Evolutionary conservation across 2,329 filamentous ascomycete species (phyloP).

Genomic region (Mycosphaerella sp.): DNA sequence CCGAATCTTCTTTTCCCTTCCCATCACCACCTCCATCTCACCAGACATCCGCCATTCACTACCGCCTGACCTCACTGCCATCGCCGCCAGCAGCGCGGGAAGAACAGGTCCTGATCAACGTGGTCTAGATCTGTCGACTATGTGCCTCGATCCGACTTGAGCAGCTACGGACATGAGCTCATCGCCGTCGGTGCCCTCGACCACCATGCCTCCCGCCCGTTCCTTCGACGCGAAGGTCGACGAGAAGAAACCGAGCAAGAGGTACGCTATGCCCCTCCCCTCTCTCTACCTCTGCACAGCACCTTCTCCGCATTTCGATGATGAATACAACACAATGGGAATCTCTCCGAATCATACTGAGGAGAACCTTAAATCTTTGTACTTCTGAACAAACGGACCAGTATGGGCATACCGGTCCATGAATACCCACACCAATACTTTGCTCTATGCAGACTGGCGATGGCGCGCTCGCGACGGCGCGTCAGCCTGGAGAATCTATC

Average conservation of each 20-base stretch:
- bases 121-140: not conserved
- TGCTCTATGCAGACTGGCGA: conserved; percentile 1
- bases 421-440: not conserved
- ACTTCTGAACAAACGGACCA: conserved; percentile 50
- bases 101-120: not conserved
- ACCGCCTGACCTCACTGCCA: not conserved
- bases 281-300: conserved; percentile 15
- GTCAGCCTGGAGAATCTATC: conserved; percentile 1
- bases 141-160: not conserved
- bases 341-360: conserved; percentile 99
- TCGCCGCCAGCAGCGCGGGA: not conserved
- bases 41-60: too few relatives aligned
- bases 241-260: conserved; percentile 80
- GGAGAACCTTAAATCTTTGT: conserved; percentile 76
- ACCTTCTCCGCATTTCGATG: conserved; percentile 53
- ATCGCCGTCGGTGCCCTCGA: conserved; percentile 63
- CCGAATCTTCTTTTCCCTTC: not conserved
- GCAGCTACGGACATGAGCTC: conserved; percentile 42
- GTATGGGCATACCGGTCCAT: conserved; percentile 7
- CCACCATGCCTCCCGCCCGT: conserved; percentile 54
- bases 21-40: not conserved
- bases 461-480: conserved; percentile 1
- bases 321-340: conserved; percentile 89
- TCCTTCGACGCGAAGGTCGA: conserved; percentile 76
- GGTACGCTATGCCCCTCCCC: conserved; percentile 41